Evolutionary conservation across 176 grass and related monocot species (phyloP), one percentile per base, ranked within the genome.

Genomic region (Ananas comosus): DNA sequence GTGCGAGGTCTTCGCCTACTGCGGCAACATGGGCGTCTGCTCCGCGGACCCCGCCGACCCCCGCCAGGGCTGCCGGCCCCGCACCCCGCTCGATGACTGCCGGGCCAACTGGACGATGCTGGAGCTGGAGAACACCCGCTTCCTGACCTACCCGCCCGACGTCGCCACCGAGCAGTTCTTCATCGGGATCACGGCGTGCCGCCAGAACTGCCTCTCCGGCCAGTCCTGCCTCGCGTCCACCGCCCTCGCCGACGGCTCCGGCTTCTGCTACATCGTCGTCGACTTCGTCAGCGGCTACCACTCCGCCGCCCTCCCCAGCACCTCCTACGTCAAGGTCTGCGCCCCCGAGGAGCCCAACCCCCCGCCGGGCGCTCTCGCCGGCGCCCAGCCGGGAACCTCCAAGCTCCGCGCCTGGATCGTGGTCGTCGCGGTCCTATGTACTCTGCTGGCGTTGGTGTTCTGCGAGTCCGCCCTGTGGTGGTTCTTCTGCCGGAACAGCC

Each of bases 291-390:
- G 94, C 29, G 94, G 72, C 0, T 99, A 93, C 71, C 87, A 87
- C 63, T 99, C 94, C 2, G 74, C 81, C 1, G 83, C 89, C 52
- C 81, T 99, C 48, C 94, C 94, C 8, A 91, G 87, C 80, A 99
- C 89, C n/a, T 93, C 89, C 2, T 99, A 85, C 74, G 84, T 99
- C 80, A 99, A 99, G 80, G 94, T 99, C n/a, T 99, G 94, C 75
- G 80, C 68, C 50, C 89, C 94, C 0, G 48, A 27, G 2, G 0
- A 25, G 0, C 10, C 84, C 63, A 99, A 93, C 29, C 68, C 82
- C 4, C 0, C 66, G 9, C 1, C 23, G 0, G n/a, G 50, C 10
- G 10, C 0, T 13, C 12, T 4, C 3, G 3, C 11, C 12, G 11
- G 1, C 2, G 21, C 63, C 19, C 23, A 68, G 17, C 1, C 28